Evolutionary conservation across 805 yeast genomes (phyloP).

Genomic region (Wickerhamomyces canadensis): DNA sequence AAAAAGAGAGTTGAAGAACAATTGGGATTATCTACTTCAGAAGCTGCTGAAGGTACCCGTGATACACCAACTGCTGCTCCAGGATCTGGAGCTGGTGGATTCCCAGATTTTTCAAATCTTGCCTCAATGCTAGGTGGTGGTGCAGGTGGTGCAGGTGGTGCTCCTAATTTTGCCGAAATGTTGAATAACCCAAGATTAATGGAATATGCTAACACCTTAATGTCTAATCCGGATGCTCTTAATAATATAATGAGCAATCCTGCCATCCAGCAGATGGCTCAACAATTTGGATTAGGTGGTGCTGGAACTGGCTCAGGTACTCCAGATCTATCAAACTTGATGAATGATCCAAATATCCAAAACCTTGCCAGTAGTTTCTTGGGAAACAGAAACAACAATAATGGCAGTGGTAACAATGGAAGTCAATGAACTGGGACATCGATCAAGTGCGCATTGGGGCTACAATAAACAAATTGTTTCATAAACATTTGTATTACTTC

Average conservation of each 20-base stretch:
- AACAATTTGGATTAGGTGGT: slow-evolving; percentile 60
- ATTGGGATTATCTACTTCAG: slow-evolving; percentile 34
- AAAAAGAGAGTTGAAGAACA: slow-evolving; percentile 81
- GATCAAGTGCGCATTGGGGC: too few relatives aligned
- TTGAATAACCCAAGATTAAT: slow-evolving; percentile 88
- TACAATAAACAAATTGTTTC: too few relatives aligned
- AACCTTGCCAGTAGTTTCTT: slow-evolving; percentile 67
- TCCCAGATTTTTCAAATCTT: slow-evolving; percentile 55
- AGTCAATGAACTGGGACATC: too few relatives aligned
- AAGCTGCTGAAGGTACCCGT: slow-evolving; percentile 10
- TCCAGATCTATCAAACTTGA: slow-evolving; percentile 62
- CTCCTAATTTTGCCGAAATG: slow-evolving; percentile 61
- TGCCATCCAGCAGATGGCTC: slow-evolving; percentile 77
- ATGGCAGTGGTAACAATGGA: not conserved
- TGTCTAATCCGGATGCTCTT: slow-evolving; percentile 80
- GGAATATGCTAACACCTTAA: slow-evolving; percentile 84
- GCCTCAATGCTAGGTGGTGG: slow-evolving; percentile 59
- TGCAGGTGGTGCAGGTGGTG: slow-evolving; percentile 74
- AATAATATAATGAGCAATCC: slow-evolving; percentile 75
- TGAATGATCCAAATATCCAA: slow-evolving; percentile 77
- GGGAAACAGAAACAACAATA: slow-evolving; percentile 22
- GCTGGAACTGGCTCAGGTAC: slow-evolving; percentile 20
- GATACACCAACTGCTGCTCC: slow-evolving; percentile 24
- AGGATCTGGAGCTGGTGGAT: slow-evolving; percentile 37
- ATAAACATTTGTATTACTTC: too few relatives aligned